Evolutionary conservation across 176 grass and related monocot genomes (phyloP), one percentile per base, ranked within the genome.

Genomic region (Cenchrus fungigraminus): DNA sequence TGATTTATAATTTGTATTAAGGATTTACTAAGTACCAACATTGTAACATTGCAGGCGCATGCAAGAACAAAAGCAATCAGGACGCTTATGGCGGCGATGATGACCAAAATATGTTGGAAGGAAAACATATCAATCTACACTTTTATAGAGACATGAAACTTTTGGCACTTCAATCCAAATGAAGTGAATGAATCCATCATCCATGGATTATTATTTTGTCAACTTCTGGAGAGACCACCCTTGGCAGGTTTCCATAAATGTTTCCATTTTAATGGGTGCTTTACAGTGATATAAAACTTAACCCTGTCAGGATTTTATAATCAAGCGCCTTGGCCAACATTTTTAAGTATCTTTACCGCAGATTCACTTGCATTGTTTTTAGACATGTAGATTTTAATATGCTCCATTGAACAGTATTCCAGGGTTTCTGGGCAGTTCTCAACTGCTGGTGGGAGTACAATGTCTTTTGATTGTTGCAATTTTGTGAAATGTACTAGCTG

Each of bases 61-160:
- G 76, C 71, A 91, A 49, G 90, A 90, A 84, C 88, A 95, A 67
- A 95, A 90, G 61, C 90, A 90, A 58, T 76, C 86, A n/a, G 76
- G 87, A 15, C 88, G 90, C 49, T 49, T 90, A 68, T 92, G 90
- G 93, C 58, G 71, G 65, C 79, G 88, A 69, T 87, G 77, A 92
- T 84, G 54, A 59, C 20, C 76, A 56, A 60, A 17, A 62, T 76
- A n/a, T 82, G 17, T 50, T 65, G 71, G 75, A 54, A 76, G 54
- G 37, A 65, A 75, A 83, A 15, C 53, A 68, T 70, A 68, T 46
- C 44, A 32, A 68, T 75, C n/a, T 40, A 68, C 66, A 66, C 58
- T 83, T 70, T 8, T 62, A 45, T 58, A 42, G 70, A 74, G 31
- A 55, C 58, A 63, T 17, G 42, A 12, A 77, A 77, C 45, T 9